Evolutionary conservation across 768 basidiomycete species (phyloP).

Genomic region (Boletus bicolor): DNA sequence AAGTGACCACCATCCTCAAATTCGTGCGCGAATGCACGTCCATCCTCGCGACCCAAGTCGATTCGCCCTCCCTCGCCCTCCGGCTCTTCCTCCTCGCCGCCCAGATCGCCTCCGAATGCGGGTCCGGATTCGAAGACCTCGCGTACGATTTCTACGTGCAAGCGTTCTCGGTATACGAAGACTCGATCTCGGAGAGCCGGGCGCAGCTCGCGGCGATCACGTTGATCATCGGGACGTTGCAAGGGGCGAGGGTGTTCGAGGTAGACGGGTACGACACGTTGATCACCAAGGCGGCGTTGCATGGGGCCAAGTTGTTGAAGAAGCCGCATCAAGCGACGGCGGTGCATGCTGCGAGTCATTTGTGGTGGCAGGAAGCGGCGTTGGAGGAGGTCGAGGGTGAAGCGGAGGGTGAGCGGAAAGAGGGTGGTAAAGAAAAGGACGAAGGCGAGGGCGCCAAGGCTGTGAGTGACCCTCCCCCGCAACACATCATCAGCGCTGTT

Average conservation of each 20-base stretch:
- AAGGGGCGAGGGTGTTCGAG: conserved; percentile 86
- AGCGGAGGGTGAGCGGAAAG: conserved; percentile 21
- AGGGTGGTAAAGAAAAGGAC: conserved; percentile 30
- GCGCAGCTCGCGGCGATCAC: conserved; percentile 98
- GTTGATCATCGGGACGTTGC: conserved; percentile 87
- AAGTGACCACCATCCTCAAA: conserved; percentile 86
- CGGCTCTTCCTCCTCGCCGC: conserved; percentile 94
- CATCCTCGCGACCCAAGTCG: conserved; percentile 89
- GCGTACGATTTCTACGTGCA: conserved; percentile 98
- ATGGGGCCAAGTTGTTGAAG: conserved; percentile 94
- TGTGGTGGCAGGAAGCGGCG: conserved; percentile 91
- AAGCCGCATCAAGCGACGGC: conserved; percentile 98
- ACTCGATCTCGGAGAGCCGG: conserved; percentile 92
- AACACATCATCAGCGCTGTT: conserved; percentile 19
- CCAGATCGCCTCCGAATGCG: conserved; percentile 91
- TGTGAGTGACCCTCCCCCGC: conserved; percentile 38
- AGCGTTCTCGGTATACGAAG: conserved; percentile 97
- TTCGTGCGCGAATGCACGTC: conserved; percentile 92
- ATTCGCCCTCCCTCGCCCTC: conserved; percentile 88
- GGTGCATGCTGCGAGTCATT: conserved; percentile 90
- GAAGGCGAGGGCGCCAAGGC: conserved; percentile 49
- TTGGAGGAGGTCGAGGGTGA: conserved; percentile 41
- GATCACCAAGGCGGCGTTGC: conserved; percentile 97
- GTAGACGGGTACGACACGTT: conserved; percentile 96
- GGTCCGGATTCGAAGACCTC: conserved; percentile 91